Base-by-base conservation (phyloP, 2,329 filamentous ascomycete species). In the Epichloe gansuensis region DNA sequence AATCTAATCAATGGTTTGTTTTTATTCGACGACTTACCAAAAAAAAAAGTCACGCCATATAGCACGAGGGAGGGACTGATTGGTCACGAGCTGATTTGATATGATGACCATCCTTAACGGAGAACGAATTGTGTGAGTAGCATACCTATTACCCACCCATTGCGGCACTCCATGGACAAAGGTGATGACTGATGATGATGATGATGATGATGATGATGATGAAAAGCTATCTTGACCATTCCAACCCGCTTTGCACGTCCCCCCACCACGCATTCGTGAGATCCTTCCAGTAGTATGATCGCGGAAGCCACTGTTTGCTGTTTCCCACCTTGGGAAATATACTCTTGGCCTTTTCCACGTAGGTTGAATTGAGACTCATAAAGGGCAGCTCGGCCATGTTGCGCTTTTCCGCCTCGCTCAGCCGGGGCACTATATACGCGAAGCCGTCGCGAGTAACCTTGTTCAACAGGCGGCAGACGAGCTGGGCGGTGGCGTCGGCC, bases 401-500 rank as follows among this genome's bases (percentile, higher is more conserved):
- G 21, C 11, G 6, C 45, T 49, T 54, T 38, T 54, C 52, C 3
- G 49, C 44, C 4, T 36, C 41, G 8, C 27, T 42, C 35, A 51
- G 44, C 23, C 44, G 39, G n/a, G 52, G 52, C 36, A 47, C 17
- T 1, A 53, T 40, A 38, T 39, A 25, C 7, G 15, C 39, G 52
- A 27, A 44, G 5, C 49, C 45, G 23, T 35, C 39, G 11, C 12
- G 1, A 1, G 38, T 43, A 31, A 27, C 23, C 11, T n/a, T 31
- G 21, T 34, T 35, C 2, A 54, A 17, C n/a, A 54, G 31, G 27
- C 52, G 49, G 27, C 49, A 54, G 44, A 46, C 49, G 15, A 54
- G 49, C 25, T 54, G 52, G 8, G 52, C 49, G 12, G 49, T 51
- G 25, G 49, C 49, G 13, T 54, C 80, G 2, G 78, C 74, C 5